These are phyloP conservation scores for Solanum hybrid DNA, from an alignment of 305 asterid species.

Conservation along the genomic window DNA sequence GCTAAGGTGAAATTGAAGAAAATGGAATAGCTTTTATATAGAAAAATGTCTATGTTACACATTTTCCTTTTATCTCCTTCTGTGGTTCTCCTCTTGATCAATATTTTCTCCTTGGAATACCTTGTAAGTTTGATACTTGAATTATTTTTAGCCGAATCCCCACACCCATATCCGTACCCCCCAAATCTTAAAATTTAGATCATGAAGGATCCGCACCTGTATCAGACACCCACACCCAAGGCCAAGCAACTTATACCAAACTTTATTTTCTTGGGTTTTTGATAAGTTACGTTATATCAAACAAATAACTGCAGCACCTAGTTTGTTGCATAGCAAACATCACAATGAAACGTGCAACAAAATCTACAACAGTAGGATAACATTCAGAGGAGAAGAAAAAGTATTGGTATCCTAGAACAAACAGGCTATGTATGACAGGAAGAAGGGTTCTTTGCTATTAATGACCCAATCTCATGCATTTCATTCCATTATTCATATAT, in stretches of 20 bases:
- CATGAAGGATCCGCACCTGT: not conserved
- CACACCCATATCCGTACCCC: not conserved
- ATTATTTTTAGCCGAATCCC: not conserved
- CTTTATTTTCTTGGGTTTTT: not conserved
- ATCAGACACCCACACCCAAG: not conserved
- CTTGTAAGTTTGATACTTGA: not conserved
- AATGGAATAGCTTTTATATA: not conserved
- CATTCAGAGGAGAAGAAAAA: not conserved
- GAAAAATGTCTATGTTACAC: not conserved
- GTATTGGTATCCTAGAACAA: not conserved
- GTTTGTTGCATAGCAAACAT: not conserved
- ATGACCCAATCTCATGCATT: not conserved
- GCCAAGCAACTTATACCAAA: not conserved
- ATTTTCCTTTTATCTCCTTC: not conserved
- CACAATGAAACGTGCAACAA: not conserved
- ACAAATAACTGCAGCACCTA: not conserved
- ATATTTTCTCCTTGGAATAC: not conserved
- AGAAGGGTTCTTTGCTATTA: not conserved
- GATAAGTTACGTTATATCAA: not conserved
- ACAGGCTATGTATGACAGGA: not conserved
- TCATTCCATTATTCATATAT: not conserved
- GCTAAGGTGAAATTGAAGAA: not conserved
- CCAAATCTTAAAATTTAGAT: not conserved
- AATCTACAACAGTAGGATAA: not conserved
- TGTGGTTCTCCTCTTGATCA: not conserved